Conservation (phyloP, 2,329 filamentous ascomycete genomes). For the Botrytis byssoidea region DNA sequence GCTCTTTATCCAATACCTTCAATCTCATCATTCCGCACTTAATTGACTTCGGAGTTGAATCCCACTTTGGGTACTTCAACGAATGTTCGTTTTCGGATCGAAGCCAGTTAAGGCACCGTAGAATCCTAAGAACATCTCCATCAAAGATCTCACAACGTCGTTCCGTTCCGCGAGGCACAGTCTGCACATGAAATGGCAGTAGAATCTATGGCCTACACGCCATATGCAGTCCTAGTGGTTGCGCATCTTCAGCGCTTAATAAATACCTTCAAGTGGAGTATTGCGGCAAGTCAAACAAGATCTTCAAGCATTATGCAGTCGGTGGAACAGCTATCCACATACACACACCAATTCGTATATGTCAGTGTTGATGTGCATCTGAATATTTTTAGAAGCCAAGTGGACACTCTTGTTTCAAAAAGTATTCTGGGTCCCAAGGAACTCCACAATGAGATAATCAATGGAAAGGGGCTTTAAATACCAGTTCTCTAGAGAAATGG, state of each 20-base stretch:
- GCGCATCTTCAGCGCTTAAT: conserved; percentile 14
- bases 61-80: background rate
- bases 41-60: background rate
- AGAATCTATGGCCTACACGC: background rate
- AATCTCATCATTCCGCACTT: background rate
- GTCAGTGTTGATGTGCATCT: background rate
- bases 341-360: conserved; percentile 2
- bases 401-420: background rate
- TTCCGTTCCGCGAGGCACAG: conserved; percentile 21
- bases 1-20: background rate
- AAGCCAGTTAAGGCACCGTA: background rate
- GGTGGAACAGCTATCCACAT: background rate
- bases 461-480: background rate
- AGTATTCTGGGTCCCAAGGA: background rate
- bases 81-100: background rate
- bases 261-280: conserved; percentile 1
- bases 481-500: background rate
- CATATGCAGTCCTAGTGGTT: background rate
- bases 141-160: conserved; percentile 17
- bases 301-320: background rate
- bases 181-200: conserved; percentile 1
- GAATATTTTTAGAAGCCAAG: background rate
- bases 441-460: background rate
- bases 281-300: conserved; percentile 12
- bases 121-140: conserved; percentile 1